Evolutionary conservation across 2,329 filamentous ascomycete genomes (phyloP), one percentile per base, ranked within the genome.

Genomic region (Trichocomaceae sp.): DNA sequence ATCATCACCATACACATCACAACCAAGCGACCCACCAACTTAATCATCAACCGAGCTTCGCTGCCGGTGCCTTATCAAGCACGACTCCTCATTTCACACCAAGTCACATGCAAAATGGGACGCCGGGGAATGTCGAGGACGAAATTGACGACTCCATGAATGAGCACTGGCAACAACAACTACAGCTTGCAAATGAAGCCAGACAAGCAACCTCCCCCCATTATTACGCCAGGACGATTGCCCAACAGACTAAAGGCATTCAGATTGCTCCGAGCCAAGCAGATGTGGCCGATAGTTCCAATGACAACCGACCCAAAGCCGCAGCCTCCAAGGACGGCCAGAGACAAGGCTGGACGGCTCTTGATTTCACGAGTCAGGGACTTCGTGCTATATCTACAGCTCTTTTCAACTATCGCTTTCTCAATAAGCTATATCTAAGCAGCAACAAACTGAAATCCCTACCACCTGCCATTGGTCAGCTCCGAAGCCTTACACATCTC

Each of bases 361-460:
- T 99, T 63, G 93, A 99, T 72, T 86, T 97, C 69, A 93, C 91
- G 63, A 93, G 93, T n/a, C 93, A 97, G 75, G 92, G 92, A 19
- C 77, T 99, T 48, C 86, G 90, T 62, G 88, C 90, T 57, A 78
- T 99, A 31, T 85, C 90, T 1, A 76, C 82, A 8, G 83, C 87
- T 45, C 78, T 99, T 31, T 97, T 97, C 75, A 79, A 82, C 61
- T 99, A 97, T 72, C 81, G 81, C 45, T 97, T 99, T 70, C 77
- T 99, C 55, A 88, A 88, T 61, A 92, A 95, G 72, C 82, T 99
- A 29, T 96, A 95, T 70, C 83, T 99, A 59, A 90, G 90, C 63
- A 92, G 90, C 62, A 99, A 99, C 78, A 91, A 90, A 69, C 80
- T 99, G 57, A 84, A 84, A 26, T 79, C 81, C 46, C 76, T 99